These are phyloP conservation scores for Ceratocystis eucalypticola DNA, from an alignment of 2,329 filamentous ascomycete species.

Conservation along the genomic window DNA sequence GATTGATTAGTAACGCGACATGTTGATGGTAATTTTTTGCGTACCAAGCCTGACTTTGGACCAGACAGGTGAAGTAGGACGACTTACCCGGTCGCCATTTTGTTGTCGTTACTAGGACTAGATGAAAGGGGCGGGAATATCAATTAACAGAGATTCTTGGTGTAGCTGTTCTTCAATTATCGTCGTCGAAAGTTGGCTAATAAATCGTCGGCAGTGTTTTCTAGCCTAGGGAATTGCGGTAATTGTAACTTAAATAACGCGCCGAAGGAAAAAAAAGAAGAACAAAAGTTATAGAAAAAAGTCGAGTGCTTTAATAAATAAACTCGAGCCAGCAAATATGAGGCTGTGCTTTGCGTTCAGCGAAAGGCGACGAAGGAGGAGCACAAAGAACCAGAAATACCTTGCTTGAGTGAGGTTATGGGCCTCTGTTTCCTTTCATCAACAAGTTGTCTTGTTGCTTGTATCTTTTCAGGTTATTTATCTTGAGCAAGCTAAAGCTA, in stretches of 20 bases:
- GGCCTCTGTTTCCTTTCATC: background rate
- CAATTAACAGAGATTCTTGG: background rate
- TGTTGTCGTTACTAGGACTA: background rate
- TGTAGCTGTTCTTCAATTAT: background rate
- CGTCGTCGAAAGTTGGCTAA: background rate
- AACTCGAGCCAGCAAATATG: background rate
- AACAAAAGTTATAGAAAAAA: background rate
- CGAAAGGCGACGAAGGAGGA: background rate
- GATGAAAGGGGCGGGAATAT: background rate
- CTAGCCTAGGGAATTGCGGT: background rate
- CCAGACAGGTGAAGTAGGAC: background rate
- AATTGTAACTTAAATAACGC: background rate
- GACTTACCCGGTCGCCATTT: constrained; percentile 29
- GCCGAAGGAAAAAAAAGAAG: background rate
- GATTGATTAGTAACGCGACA: background rate
- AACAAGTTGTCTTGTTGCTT: background rate
- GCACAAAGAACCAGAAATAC: background rate
- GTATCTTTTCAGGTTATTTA: background rate
- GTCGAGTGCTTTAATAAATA: background rate
- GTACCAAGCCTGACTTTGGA: background rate
- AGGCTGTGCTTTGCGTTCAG: background rate
- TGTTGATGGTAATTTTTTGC: background rate
- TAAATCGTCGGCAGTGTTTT: background rate
- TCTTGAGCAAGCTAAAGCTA: background rate
- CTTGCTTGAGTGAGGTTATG: background rate